These are phyloP conservation scores for Diatrype stigma DNA, from an alignment of 2,329 filamentous ascomycete genomes.

Conservation along the genomic window DNA sequence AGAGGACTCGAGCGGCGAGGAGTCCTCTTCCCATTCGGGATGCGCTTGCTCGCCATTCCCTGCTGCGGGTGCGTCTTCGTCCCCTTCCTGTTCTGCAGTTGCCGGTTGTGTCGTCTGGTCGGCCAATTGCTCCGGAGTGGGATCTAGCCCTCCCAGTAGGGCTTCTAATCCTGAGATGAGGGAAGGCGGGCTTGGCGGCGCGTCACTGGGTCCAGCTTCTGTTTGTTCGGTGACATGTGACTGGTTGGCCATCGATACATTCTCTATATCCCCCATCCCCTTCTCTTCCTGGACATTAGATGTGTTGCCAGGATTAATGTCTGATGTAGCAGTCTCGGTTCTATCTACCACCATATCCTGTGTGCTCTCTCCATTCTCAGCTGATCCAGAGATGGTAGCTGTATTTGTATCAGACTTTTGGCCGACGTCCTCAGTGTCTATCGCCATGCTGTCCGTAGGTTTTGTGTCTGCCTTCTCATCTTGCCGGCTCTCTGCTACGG, in stretches of 20 bases:
- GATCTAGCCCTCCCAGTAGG: slow-evolving; percentile 25
- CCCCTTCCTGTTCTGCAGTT: slow-evolving; percentile 9
- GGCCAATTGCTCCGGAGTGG: slow-evolving; percentile 12
- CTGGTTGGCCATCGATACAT: slow-evolving; percentile 9
- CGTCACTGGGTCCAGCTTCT: slow-evolving; percentile 10
- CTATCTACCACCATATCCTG: slow-evolving; percentile 11
- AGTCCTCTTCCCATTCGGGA: slow-evolving; percentile 82
- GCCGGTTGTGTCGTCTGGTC: slow-evolving; percentile 5
- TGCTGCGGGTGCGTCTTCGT: slow-evolving; percentile 8
- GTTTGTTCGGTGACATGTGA: neutral
- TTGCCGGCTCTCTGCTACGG: neutral
- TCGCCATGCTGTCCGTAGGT: slow-evolving; percentile 7
- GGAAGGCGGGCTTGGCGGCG: slow-evolving; percentile 27
- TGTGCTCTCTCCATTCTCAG: neutral
- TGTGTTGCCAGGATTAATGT: neutral
- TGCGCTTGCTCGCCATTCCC: slow-evolving; percentile 29
- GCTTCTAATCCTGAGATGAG: slow-evolving; percentile 29
- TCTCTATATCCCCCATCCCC: neutral
- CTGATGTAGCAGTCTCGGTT: too few relatives aligned
- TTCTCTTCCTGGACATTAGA: neutral
- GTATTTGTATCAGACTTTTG: neutral
- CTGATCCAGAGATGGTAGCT: neutral
- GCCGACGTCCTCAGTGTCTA: slow-evolving; percentile 5
- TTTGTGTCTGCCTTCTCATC: slow-evolving; percentile 2
- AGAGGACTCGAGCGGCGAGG: slow-evolving; percentile 69